Base-by-base conservation (phyloP, 257 asterid species). In the Cordia subcordata region DNA sequence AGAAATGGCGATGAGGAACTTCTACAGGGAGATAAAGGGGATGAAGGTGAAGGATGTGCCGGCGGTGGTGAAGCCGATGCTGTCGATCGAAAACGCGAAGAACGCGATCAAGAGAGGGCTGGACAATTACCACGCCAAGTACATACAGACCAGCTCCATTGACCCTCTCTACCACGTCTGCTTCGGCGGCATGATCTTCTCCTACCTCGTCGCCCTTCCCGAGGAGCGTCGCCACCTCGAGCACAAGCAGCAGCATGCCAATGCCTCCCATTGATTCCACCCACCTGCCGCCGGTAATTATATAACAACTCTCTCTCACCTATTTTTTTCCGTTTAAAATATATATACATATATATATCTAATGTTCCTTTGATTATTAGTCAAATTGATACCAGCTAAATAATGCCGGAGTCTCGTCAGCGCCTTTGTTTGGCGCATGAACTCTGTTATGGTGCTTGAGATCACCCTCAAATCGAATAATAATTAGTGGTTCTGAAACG, bases 161-260 rank as follows among this genome's bases (percentile, higher is more conserved):
- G 79, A 75, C 4, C 96, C 96, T 10, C 72, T 91, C 58, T 77
- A 59, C 55, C 98, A 91, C 73, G 70, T 91, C 60, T 88, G 95
- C 69, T 79, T 82, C 49, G 98, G 98, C 0, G 98, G 98, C 15
- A 84, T 88, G 93, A 65, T 74, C 52, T 69, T 91, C 32, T 88
- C 96, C 40, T 91, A 88, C 80, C 88, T 91, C 72, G 70, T 91
- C 15, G 95, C 94, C 59, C 94, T 91, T 33, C 98, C 98, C 1
- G 95, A 91, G 85, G 98, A 91, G 88, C 98, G 96, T 64, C 96
- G 98, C 38, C 98, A 91, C 66, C 95, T 88, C 64, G 79, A 72
- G 60, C 96, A 88, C 71, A 73, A 80, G 77, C 82, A 84, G 42
- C 81, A 82, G 32, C 85, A 82, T 51, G 79, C 77, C 49, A 55